Evolutionary conservation across 345 rosid species (phyloP).

Genomic region (Eucalyptus marginata): DNA sequence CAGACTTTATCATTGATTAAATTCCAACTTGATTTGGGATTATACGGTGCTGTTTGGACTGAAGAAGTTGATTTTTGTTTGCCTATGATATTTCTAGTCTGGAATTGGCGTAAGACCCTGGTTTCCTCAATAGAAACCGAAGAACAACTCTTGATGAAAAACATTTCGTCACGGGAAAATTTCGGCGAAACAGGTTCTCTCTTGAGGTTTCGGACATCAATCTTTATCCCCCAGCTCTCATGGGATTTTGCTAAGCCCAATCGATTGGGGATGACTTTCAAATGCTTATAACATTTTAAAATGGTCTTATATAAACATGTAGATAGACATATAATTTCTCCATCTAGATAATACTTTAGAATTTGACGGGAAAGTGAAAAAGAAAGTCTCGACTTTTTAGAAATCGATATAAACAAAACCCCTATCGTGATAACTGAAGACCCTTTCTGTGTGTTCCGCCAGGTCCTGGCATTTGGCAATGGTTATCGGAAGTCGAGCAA

Average conservation of each 20-base stretch:
- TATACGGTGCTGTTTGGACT: accelerated
- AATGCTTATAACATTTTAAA: accelerated
- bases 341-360: neutral
- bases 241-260: too few species aligned
- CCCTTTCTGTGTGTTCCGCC: neutral
- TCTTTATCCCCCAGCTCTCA: too few species aligned
- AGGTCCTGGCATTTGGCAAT: neutral
- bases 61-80: neutral
- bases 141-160: too few species aligned
- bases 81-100: neutral
- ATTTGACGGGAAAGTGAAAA: accelerated
- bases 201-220: accelerated
- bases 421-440: neutral
- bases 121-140: too few species aligned
- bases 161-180: accelerated
- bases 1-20: too few species aligned
- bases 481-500: neutral
- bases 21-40: neutral
- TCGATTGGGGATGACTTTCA: accelerated
- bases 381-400: neutral
- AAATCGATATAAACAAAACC: neutral
- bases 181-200: accelerated
- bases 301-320: neutral
- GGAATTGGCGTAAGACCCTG: accelerated
- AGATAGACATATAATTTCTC: neutral